Evolutionary conservation across 2,329 filamentous ascomycete species (phyloP), one percentile per base, ranked within the genome.

Genomic region (Aspergillus calidoustus): DNA sequence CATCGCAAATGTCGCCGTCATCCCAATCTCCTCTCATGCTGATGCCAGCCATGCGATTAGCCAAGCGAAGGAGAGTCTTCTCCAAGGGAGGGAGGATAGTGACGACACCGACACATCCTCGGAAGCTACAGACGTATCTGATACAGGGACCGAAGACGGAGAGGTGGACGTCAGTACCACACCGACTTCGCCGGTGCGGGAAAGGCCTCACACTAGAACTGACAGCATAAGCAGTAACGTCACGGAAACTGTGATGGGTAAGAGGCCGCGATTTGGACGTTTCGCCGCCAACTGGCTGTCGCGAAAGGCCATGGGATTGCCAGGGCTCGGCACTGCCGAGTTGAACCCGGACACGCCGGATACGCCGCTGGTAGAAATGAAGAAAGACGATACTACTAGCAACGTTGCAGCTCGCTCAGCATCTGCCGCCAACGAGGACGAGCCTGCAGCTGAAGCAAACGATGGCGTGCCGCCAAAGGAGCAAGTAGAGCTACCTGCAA

Each of bases 251-350:
- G 93, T 98, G 1, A 94, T 97, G 57, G 87, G 88, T 43, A 89
- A 87, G 60, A 90, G 88, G 68, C 93, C 93, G 0, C 89, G 88
- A 65, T 98, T 97, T 75, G 94, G 93, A 4, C 85, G 91, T 43
- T 97, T 98, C 74, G 92, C 94, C 0, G 87, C 93, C 65, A 88
- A 89, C 62, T 99, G 95, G 95, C 95, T 98, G 73, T 95, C 92
- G 48, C 88, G 87, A 66, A 90, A 88, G 64, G 93, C 91, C 0
- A 94, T 93, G 91, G 89, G 88, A 56, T 81, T 88, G 63, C 89
- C 91, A 63, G 88, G 89, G 28, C 86, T 86, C 53, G 85, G 93
- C 71, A 91, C 91, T 5, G 80, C 93, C 11, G 59, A 61, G 34
- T 51, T 61, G 75, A 75, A 81, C 11, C 75, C 81, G 51, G 80